These are phyloP conservation scores for Zea luxurians DNA, from an alignment of 176 grass and related monocot genomes.

Conservation along the genomic window DNA sequence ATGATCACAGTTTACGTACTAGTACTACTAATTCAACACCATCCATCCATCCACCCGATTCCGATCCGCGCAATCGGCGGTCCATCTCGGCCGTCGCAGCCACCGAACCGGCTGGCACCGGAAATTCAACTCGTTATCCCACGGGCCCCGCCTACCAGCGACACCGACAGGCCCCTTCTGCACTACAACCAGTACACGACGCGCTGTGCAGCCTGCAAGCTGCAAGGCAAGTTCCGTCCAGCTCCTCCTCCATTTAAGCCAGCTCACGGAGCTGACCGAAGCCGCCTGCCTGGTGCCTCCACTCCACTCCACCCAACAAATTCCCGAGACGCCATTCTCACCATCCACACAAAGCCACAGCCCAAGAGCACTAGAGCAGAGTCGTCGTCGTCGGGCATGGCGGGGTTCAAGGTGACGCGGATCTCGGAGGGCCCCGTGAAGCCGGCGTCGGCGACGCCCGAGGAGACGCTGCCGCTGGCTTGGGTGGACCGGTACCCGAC, in stretches of 20 bases:
- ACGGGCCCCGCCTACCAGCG: too few species aligned
- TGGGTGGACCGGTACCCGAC: conserved; percentile 98
- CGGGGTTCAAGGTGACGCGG: conserved; percentile 82
- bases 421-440: conserved; percentile 77
- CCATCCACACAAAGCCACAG: background rate
- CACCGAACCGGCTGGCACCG: too few species aligned
- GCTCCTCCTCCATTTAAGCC: conserved; percentile 29
- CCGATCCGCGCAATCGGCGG: too few species aligned
- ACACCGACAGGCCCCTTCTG: too few species aligned
- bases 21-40: too few species aligned
- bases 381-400: background rate
- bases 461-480: conserved; percentile 62
- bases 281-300: background rate
- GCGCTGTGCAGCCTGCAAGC: background rate
- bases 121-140: too few species aligned
- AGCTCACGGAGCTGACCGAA: background rate
- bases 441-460: conserved; percentile 59
- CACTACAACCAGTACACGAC: too few species aligned
- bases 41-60: too few species aligned
- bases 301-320: background rate
- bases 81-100: too few species aligned
- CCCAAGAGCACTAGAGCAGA: background rate
- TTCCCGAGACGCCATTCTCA: background rate
- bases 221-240: background rate
- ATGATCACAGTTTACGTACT: too few species aligned